Percentiles rank a stretch among this genome's conserved stretches.
These are phyloP conservation scores for Pythium brassicae DNA, from an alignment of 352 stramenopile species.

Conservation along the genomic window DNA sequence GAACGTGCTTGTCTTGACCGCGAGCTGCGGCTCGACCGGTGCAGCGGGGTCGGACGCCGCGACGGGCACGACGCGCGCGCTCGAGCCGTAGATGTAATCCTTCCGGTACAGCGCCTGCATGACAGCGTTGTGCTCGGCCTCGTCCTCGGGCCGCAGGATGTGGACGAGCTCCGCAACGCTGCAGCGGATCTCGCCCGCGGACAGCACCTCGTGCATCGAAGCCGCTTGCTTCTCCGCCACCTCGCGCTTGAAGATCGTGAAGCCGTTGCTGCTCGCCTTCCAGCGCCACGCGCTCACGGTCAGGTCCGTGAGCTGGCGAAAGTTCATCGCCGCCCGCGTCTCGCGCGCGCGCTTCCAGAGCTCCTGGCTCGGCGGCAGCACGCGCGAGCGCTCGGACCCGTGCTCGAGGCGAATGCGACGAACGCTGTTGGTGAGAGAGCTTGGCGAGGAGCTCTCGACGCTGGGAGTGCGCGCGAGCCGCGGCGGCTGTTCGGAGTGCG, in stretches of 20 bases:
- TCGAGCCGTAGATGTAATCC: constrained; percentile 38
- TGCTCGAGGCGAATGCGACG: neutral
- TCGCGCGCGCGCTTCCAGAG: constrained; percentile 11
- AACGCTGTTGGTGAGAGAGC: neutral
- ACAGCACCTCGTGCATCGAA: constrained; percentile 6
- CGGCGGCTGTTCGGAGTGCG: constrained; percentile 4
- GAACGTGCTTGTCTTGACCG: constrained; percentile 17
- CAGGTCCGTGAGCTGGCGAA: constrained; percentile 7
- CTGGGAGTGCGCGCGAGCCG: neutral
- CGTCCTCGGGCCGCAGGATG: constrained; percentile 4
- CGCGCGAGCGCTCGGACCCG: constrained; percentile 5
- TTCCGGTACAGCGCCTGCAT: constrained; percentile 15
- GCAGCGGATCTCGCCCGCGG: constrained; percentile 10
- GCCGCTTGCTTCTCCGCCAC: neutral
- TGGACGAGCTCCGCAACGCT: constrained; percentile 6
- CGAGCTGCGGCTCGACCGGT: constrained; percentile 3
- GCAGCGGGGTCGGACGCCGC: neutral
- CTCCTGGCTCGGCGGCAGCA: constrained; percentile 9
- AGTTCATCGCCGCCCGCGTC: constrained; percentile 10
- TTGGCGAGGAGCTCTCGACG: neutral
- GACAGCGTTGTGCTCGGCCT: constrained; percentile 9
- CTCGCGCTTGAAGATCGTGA: constrained; percentile 15
- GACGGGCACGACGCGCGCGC: constrained; percentile 4
- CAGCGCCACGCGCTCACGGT: constrained; percentile 14
- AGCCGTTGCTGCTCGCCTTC: constrained; percentile 15